Evolutionary conservation across 768 basidiomycete genomes (phyloP).

Genomic region (Amanita molliuscula): DNA sequence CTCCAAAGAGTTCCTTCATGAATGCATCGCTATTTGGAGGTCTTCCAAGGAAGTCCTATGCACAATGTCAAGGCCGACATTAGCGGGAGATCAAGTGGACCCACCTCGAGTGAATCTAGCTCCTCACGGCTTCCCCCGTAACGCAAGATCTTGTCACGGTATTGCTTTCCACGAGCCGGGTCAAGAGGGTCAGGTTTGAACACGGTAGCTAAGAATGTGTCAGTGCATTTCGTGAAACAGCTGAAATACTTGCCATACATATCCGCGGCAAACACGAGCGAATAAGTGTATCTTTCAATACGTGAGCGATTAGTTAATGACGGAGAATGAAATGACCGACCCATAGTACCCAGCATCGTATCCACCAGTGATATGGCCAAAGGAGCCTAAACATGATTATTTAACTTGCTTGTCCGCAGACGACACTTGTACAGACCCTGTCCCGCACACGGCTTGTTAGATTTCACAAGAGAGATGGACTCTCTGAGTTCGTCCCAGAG

Average conservation of each 20-base stretch:
- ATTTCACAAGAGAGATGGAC: slow-evolving; percentile 58
- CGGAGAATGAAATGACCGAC: slow-evolving; percentile 14
- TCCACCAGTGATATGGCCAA: slow-evolving; percentile 70
- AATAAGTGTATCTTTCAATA: slow-evolving; percentile 49
- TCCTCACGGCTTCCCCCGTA: slow-evolving; percentile 77
- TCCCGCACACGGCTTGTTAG: slow-evolving; percentile 48
- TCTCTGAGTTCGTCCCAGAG: slow-evolving; percentile 73
- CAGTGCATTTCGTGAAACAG: neutral
- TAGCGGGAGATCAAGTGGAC: neutral
- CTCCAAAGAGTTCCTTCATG: slow-evolving; percentile 52
- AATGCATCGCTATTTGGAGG: slow-evolving; percentile 70
- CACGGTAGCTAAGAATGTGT: slow-evolving; percentile 40
- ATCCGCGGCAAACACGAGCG: slow-evolving; percentile 51
- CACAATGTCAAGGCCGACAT: neutral
- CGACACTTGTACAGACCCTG: slow-evolving; percentile 31
- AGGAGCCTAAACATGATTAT: slow-evolving; percentile 27
- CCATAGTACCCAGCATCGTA: slow-evolving; percentile 67
- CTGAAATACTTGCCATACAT: slow-evolving; percentile 34
- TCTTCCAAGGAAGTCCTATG: slow-evolving; percentile 69
- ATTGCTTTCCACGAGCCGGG: slow-evolving; percentile 51
- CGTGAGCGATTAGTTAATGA: neutral
- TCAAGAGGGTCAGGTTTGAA: slow-evolving; percentile 75
- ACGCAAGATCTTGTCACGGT: slow-evolving; percentile 66
- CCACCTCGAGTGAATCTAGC: slow-evolving; percentile 64
- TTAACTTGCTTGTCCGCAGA: neutral